phyloP scores from a whole-genome alignment of 257 asterid species.

The Solanum arcanum region DNA sequence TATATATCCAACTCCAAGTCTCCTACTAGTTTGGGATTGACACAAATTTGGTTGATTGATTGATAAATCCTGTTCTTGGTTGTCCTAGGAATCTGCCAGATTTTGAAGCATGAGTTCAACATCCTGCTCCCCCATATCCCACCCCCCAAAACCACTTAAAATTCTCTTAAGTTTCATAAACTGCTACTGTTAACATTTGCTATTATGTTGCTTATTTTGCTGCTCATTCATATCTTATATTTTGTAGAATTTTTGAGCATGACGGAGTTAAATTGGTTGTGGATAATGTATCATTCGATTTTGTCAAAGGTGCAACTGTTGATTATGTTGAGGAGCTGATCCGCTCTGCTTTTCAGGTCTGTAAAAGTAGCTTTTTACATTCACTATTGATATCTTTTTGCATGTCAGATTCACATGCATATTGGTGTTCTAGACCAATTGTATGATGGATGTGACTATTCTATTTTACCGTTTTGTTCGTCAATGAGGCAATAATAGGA shows the following conservation, averaged over 20 bases:
- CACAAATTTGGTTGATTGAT: neutral
- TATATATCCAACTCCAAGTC: neutral
- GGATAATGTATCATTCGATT: conserved; percentile 70
- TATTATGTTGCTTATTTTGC: neutral
- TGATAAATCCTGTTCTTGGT: neutral
- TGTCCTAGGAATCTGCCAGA: neutral
- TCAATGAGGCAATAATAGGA: neutral
- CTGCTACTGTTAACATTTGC: neutral
- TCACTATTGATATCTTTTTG: neutral
- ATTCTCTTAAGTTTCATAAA: neutral
- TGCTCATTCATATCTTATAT: neutral
- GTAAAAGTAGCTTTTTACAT: neutral
- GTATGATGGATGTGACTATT: neutral
- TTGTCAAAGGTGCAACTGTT: conserved; percentile 87
- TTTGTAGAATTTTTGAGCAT: conserved; percentile 64
- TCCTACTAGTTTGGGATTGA: neutral
- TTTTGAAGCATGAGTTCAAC: neutral
- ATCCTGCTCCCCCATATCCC: neutral
- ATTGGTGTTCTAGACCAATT: neutral
- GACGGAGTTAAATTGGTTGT: conserved; percentile 90
- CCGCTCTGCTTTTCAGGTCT: conserved; percentile 95
- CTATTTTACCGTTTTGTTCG: neutral
- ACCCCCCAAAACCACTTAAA: neutral
- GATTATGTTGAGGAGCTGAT: conserved; percentile 94
- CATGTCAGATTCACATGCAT: neutral